Evolutionary conservation across 129 eudicot genomes (phyloP), one percentile per base, ranked within the genome.

Genomic region (Pseudognaphalium luteoalbum): DNA sequence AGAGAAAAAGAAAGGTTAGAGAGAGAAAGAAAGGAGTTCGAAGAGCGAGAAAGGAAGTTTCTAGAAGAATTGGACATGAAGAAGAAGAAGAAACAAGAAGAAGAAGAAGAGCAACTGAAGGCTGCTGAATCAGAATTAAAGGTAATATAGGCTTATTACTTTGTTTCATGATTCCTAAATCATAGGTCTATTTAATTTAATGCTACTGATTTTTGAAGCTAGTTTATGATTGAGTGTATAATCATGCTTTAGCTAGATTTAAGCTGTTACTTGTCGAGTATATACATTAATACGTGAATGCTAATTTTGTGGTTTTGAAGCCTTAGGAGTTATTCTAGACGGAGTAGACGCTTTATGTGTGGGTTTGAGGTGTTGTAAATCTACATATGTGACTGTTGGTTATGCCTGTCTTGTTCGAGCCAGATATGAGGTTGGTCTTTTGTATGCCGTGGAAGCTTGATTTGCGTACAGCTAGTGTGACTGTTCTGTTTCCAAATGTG

Each of bases 11-110:
- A 84, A 83, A 84, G 94, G 73, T 29, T 84, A 59, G 97, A 91
- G 83, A 85, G 86, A 68, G 99, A 91, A 17, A 74, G 90, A 25
- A 63, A 22, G 70, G 91, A 86, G 82, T 95, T 91, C 25, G 97
- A 95, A 90, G 97, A 87, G 75, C 80, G 88, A 78, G 99, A 95
- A 76, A 76, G 90, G 87, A 59, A 72, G 56, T 91, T 94, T 81
- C 80, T 81, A 10, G 82, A 85, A 65, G 93, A 68, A 19, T 78
- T 92, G 70, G 90, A 85, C 56, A 78, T 77, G 44, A 87, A 79
- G 71, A 80, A 71, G 85, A 82, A 76, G 19, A 74, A 82, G n/a
- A n/a, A n/a, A n/a, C n/a, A n/a, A 57, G 81, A 83, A 44, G 93
- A 80, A 70, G 89, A 85, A 68, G 82, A 81, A 65, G 72, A 85